phyloP scores from a whole-genome alignment of 2,329 filamentous ascomycete species.

The Fusarium humuli region DNA sequence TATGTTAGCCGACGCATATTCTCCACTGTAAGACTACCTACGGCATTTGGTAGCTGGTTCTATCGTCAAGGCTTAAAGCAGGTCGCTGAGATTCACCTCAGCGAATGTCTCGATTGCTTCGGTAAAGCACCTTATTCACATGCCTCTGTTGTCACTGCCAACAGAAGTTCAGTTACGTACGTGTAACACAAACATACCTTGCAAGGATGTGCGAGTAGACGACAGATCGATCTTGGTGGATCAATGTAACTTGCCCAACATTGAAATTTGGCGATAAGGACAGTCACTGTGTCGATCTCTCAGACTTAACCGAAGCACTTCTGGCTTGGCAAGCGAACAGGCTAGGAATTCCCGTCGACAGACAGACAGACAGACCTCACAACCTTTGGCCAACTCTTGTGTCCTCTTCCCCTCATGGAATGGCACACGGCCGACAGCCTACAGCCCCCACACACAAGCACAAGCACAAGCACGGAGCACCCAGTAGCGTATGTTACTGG shows the following conservation, averaged over 20 bases:
- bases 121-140: constrained; percentile 20
- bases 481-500: constrained; percentile 33
- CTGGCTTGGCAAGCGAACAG: constrained; percentile 23
- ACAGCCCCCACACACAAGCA: constrained; percentile 34
- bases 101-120: neutral
- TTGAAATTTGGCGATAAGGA: constrained; percentile 37
- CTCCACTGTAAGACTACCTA: constrained; percentile 29
- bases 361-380: neutral
- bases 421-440: neutral
- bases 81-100: neutral
- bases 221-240: constrained; percentile 43
- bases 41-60: constrained; percentile 3
- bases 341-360: constrained; percentile 10
- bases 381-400: constrained; percentile 11
- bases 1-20: constrained; percentile 27
- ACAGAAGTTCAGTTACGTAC: constrained; percentile 29
- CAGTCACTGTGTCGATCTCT: constrained; percentile 25
- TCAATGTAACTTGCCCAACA: constrained; percentile 28
- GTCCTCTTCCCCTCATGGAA: constrained; percentile 17
- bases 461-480: constrained; percentile 17
- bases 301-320: constrained; percentile 2
- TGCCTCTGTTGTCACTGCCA: constrained; percentile 25
- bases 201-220: constrained; percentile 39
- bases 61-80: neutral
- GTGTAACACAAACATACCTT: constrained; percentile 39